A percentile compares a stretch with the other conserved stretches of the same genome.
Evolutionary conservation across 169 alveolate genomes (phyloP).

Genomic region (Plasmodium inui): DNA sequence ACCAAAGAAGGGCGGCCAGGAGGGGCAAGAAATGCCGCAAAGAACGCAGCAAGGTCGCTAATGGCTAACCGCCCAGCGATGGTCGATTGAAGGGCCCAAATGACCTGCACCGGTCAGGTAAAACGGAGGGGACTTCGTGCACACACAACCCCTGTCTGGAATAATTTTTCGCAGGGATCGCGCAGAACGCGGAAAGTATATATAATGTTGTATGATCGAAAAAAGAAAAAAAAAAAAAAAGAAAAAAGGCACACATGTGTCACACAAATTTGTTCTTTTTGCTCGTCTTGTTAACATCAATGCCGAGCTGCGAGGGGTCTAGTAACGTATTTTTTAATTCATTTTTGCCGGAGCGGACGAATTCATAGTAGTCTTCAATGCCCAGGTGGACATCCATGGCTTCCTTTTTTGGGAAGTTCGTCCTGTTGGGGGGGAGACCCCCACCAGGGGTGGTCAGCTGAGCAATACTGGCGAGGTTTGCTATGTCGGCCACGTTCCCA

Average conservation of each 20-base stretch:
- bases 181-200: background rate
- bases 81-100: background rate
- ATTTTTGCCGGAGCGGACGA: background rate
- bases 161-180: background rate
- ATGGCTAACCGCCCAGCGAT: background rate
- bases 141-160: background rate
- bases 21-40: background rate
- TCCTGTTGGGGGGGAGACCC: background rate
- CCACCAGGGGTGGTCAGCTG: background rate
- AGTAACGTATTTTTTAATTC: conserved; percentile 25
- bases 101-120: background rate
- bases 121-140: background rate
- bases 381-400: background rate
- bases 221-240: background rate
- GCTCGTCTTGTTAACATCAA: background rate
- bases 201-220: background rate
- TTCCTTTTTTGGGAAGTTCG: background rate
- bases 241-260: background rate
- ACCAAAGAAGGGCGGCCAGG: background rate
- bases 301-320: conserved; percentile 43
- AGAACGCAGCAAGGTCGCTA: background rate
- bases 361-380: conserved; percentile 8
- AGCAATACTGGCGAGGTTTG: background rate
- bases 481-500: background rate
- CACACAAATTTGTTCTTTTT: background rate